Base-by-base conservation (phyloP, 2,329 filamentous ascomycete genomes). In the Arthrocladium fulminans region DNA sequence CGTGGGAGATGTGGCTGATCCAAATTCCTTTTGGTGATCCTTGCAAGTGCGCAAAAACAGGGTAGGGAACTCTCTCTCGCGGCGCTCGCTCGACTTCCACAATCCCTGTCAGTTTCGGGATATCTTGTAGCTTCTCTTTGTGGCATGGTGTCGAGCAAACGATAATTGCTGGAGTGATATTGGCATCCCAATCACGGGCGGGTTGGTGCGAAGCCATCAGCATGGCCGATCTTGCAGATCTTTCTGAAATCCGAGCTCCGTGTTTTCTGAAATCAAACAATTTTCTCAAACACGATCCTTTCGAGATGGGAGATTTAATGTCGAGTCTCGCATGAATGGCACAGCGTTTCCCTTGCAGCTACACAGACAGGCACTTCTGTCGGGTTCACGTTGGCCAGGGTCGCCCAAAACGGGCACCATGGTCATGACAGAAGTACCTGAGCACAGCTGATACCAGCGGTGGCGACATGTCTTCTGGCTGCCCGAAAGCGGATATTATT, bases 401-500 rank as follows among this genome's bases (percentile, higher is more conserved):
- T 35, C 6, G 32, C 13, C 32, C 10, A 15, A 35, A 15, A n/a
- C n/a, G n/a, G 6, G 13, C 13, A 35, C n/a, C 4, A n/a, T 5
- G 13, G 7, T n/a, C 32, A n/a, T n/a, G 5, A 15, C 32, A 35
- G 10, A 35, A 15, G 17, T 5, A 15, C 32, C 32, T 15, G 13
- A 35, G 32, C 13, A 35, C 32, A 7, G 32, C 32, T 35, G 32
- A 35, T n/a, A n/a, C n/a, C n/a, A n/a, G n/a, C n/a, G n/a, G n/a
- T n/a, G n/a, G 32, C 10, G 17, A 35, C 32, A 7, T 29, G 13
- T n/a, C 32, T 35, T 7, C 7, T 5, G 29, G 40, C 25, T 43
- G 22, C 40, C 40, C 40, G 22, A 43, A 44, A 34, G 41, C 41
- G 41, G 29, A 35, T 22, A 27, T 35, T 23, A 27, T 41, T 23